Conservation (phyloP, 495 filamentous ascomycete species). For the Amphirosellinia nigrospora region DNA sequence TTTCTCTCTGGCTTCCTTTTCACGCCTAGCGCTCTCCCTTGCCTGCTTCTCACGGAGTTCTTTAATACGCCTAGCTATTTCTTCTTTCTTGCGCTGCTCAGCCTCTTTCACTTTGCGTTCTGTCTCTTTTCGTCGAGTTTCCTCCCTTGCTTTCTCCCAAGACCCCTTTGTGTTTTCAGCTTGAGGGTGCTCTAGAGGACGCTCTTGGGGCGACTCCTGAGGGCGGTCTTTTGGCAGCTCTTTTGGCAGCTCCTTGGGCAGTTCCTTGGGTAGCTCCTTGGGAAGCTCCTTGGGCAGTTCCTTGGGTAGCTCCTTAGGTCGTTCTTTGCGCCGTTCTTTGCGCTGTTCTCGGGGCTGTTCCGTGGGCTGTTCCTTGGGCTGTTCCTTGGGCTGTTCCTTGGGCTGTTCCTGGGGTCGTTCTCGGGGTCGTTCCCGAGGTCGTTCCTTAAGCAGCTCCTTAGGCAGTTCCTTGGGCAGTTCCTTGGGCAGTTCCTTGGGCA, state of each 20-base stretch:
- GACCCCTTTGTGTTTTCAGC: slow-evolving; percentile 50
- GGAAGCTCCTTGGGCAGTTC: slow-evolving; percentile 6
- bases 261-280: slow-evolving; percentile 15
- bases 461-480: slow-evolving; percentile 3
- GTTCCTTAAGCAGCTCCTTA: slow-evolving; percentile 1
- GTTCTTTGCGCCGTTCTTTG: slow-evolving; percentile 11
- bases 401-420: slow-evolving; percentile 10
- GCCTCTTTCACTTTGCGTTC: slow-evolving; percentile 62
- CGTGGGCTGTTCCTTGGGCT: not conserved
- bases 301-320: slow-evolving; percentile 22
- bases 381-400: not conserved
- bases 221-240: slow-evolving; percentile 11
- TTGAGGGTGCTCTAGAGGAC: slow-evolving; percentile 16
- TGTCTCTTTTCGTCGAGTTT: slow-evolving; percentile 66
- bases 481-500: slow-evolving; percentile 23
- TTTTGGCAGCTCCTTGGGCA: slow-evolving; percentile 29
- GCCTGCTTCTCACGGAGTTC: slow-evolving; percentile 68
- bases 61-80: slow-evolving; percentile 55
- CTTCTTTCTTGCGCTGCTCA: slow-evolving; percentile 56
- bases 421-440: too few species aligned
- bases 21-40: slow-evolving; percentile 57
- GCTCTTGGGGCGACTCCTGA: not conserved
- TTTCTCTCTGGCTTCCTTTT: slow-evolving; percentile 51
- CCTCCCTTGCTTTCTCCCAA: slow-evolving; percentile 76
- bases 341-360: not conserved